These are phyloP conservation scores for Uronychia setigera DNA, from an alignment of 73 alveolate species.

Conservation along the genomic window DNA sequence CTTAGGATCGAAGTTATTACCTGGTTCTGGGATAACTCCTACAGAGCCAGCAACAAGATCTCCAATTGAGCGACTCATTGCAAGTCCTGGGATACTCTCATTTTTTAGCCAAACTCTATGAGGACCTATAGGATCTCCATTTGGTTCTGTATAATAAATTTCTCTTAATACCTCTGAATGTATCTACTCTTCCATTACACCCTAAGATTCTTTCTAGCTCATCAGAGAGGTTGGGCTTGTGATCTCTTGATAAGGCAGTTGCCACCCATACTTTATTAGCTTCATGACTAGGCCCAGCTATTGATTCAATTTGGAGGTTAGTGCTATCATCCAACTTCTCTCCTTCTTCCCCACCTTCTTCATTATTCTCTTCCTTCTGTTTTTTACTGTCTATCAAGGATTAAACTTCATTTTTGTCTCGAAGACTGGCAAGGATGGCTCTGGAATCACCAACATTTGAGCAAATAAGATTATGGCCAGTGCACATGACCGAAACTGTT, in stretches of 20 bases:
- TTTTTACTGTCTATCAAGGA: not conserved
- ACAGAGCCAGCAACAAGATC: slow-evolving; percentile 63
- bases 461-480: slow-evolving; percentile 63
- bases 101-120: slow-evolving; percentile 68
- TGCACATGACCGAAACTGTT: slow-evolving; percentile 62
- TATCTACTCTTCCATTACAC: slow-evolving; percentile 90
- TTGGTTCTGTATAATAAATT: slow-evolving; percentile 41
- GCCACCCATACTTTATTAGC: slow-evolving; percentile 61
- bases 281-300: slow-evolving; percentile 37
- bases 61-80: slow-evolving; percentile 70
- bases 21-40: slow-evolving; percentile 64
- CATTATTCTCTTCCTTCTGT: slow-evolving; percentile 54
- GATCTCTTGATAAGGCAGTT: slow-evolving; percentile 92
- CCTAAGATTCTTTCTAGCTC: slow-evolving; percentile 87
- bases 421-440: slow-evolving; percentile 60
- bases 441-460: slow-evolving; percentile 84
- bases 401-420: slow-evolving; percentile 24
- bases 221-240: slow-evolving; percentile 93
- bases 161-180: slow-evolving; percentile 29
- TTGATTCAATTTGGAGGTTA: slow-evolving; percentile 22
- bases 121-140: slow-evolving; percentile 83
- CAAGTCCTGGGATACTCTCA: slow-evolving; percentile 67
- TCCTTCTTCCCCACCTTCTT: slow-evolving; percentile 2
- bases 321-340: not conserved
- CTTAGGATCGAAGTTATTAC: not conserved